phyloP scores from a whole-genome alignment of 352 stramenopile genomes.

The Globisporangium middletonii region DNA sequence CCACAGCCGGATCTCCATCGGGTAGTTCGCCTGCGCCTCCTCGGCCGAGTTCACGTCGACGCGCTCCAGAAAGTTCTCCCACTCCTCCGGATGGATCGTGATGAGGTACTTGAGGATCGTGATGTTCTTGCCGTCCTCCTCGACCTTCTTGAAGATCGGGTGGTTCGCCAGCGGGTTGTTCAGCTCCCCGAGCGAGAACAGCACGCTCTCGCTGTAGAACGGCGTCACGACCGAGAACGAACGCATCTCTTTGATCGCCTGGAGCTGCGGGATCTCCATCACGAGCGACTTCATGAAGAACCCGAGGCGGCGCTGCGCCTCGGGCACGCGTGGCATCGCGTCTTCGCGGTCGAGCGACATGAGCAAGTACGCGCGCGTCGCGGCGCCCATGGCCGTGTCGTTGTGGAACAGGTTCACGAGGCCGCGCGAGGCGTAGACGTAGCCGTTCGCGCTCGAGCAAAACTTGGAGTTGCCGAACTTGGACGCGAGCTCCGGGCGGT shows the following conservation, averaged over 20 bases:
- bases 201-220: slow-evolving; percentile 70
- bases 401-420: slow-evolving; percentile 75
- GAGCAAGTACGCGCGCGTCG: slow-evolving; percentile 60
- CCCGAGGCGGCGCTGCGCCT: slow-evolving; percentile 67
- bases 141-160: slow-evolving; percentile 64
- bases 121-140: slow-evolving; percentile 73
- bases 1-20: slow-evolving; percentile 70
- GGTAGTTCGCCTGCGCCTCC: slow-evolving; percentile 56
- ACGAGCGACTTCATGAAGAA: slow-evolving; percentile 80
- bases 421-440: slow-evolving; percentile 65
- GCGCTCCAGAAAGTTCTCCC: slow-evolving; percentile 76
- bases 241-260: slow-evolving; percentile 72
- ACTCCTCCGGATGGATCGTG: slow-evolving; percentile 71
- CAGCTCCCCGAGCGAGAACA: slow-evolving; percentile 57
- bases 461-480: slow-evolving; percentile 77
- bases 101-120: slow-evolving; percentile 81
- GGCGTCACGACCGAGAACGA: slow-evolving; percentile 79
- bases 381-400: slow-evolving; percentile 70
- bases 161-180: slow-evolving; percentile 69
- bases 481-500: slow-evolving; percentile 40
- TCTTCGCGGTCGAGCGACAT: slow-evolving; percentile 67
- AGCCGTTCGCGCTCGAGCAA: slow-evolving; percentile 70
- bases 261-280: slow-evolving; percentile 74
- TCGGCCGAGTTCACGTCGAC: slow-evolving; percentile 58
- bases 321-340: slow-evolving; percentile 61